These are phyloP conservation scores for Hypoxylon lienhwacheense DNA, from an alignment of 495 filamentous ascomycete genomes.

Conservation along the genomic window DNA sequence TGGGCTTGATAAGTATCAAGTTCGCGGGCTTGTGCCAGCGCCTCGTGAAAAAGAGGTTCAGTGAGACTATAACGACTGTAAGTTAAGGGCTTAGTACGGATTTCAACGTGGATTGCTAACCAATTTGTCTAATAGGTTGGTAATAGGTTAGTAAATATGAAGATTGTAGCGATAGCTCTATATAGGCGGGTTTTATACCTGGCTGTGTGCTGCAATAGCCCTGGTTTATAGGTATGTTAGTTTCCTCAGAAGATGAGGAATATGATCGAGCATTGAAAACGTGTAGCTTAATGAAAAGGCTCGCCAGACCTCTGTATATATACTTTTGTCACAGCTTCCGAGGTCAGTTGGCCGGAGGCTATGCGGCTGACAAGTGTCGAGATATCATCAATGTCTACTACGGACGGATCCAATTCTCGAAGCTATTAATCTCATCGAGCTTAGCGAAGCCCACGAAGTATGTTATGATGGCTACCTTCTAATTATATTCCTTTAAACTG, in stretches of 20 bases:
- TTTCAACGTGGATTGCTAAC: conserved; percentile 30
- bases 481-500: too few relatives aligned
- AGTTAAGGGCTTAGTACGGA: background rate
- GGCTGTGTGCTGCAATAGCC: conserved; percentile 26
- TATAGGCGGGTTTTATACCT: conserved; percentile 25
- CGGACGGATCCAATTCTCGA: conserved; percentile 27
- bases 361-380: conserved; percentile 40
- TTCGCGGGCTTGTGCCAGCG: conserved; percentile 58
- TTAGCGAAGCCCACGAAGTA: conserved; percentile 18
- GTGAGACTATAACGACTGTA: conserved; percentile 55
- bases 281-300: too few relatives aligned
- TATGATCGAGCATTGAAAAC: too few relatives aligned
- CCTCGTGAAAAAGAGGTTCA: conserved; percentile 61
- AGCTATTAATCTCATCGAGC: conserved; percentile 7
- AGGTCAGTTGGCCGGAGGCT: conserved; percentile 45
- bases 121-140: conserved; percentile 44
- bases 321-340: conserved; percentile 45
- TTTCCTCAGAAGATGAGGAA: background rate
- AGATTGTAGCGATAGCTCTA: conserved; percentile 6
- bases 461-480: background rate
- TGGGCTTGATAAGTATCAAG: conserved; percentile 60
- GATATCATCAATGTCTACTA: conserved; percentile 50
- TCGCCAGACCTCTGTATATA: conserved; percentile 54
- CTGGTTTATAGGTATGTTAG: conserved; percentile 14
- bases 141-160: background rate